Base-by-base conservation (phyloP, 1,284 basidiomycete genomes). In the Porogramme epimiltina region DNA sequence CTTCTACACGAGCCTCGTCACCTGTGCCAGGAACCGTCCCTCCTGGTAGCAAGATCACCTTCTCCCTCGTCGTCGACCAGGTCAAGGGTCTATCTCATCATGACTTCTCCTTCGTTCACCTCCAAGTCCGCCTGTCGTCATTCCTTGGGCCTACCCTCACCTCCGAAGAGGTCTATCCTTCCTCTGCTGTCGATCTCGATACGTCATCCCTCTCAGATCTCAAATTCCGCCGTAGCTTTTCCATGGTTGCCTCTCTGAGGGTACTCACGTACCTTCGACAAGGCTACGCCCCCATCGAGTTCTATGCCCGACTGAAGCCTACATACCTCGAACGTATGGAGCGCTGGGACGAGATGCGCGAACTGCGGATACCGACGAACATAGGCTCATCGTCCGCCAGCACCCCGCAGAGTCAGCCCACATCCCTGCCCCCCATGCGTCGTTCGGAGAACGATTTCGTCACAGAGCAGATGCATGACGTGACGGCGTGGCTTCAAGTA, bases 361-460 rank as follows among this genome's bases (percentile, higher is more conserved):
- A 93, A 56, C 78, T 84, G 50, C 82, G 82, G 57, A 70, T 73
- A 36, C 55, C 51, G 18, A 60, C 44, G 44, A 68, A 20, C 26
- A 51, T 48, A 22, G 52, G 53, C 20, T 51, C 56, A 10, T 55
- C 55, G 4, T 54, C 61, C 8, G 42, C 60, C 3, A 51, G 50
- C 22, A 58, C 66, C 0, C 60, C 67, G 2, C 64, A 68, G 22
- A 58, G 60, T 37, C 57, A 52, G 33, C 62, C 67, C 3, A 69
- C 76, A n/a, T 72, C 69, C 42, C 62, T 80, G 22, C 85, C 85
- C 18, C 76, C 77, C n/a, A 95, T 93, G 88, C 85, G 92, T 31
- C 84, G 93, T 23, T 91, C 93, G 20, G 94, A 98, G 71, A 93
- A 82, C 28, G 94, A 98, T 63, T 93, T 98, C 61, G 82, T 96